phyloP scores from a whole-genome alignment of 768 basidiomycete genomes.

The Hemileccinum impolitum region DNA sequence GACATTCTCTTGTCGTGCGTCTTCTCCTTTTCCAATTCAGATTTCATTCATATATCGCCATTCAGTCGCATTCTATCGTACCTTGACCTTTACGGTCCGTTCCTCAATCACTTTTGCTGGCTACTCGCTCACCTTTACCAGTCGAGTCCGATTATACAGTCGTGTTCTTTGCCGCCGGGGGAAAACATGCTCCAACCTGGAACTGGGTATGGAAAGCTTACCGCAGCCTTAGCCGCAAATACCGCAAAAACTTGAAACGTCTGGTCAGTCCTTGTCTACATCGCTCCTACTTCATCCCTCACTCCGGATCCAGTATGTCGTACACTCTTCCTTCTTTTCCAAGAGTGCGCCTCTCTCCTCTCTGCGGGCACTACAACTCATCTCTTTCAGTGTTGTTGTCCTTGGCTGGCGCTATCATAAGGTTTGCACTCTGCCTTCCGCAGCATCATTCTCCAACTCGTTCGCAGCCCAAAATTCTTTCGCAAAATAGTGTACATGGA shows the following conservation, averaged over 20 bases:
- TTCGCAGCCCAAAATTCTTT: constrained; percentile 81
- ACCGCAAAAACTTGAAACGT: constrained; percentile 84
- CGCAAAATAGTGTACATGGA: constrained; percentile 75
- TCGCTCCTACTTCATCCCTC: constrained; percentile 3
- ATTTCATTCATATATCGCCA: background rate
- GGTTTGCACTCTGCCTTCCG: constrained; percentile 38
- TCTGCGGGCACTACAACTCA: constrained; percentile 6
- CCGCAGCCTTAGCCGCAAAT: constrained; percentile 74
- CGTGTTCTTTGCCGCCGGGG: constrained; percentile 82
- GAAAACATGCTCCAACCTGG: constrained; percentile 72
- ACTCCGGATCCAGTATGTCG: constrained; percentile 58
- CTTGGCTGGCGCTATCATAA: constrained; percentile 82
- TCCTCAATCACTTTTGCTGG: background rate
- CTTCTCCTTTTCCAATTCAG: constrained; percentile 6
- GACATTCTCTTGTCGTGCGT: constrained; percentile 72
- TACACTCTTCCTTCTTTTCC: constrained; percentile 85
- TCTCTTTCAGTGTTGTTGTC: constrained; percentile 73
- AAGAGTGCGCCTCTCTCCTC: constrained; percentile 54
- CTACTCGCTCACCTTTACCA: constrained; percentile 27
- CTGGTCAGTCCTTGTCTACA: constrained; percentile 45
- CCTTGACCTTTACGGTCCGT: constrained; percentile 74
- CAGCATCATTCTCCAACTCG: background rate
- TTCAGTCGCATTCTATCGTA: constrained; percentile 71
- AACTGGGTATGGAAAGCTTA: constrained; percentile 94
- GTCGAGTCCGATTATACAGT: constrained; percentile 89